Evolutionary conservation across 148 eudicot genomes (phyloP).

Genomic region (Vaccinium macrocarpon): DNA sequence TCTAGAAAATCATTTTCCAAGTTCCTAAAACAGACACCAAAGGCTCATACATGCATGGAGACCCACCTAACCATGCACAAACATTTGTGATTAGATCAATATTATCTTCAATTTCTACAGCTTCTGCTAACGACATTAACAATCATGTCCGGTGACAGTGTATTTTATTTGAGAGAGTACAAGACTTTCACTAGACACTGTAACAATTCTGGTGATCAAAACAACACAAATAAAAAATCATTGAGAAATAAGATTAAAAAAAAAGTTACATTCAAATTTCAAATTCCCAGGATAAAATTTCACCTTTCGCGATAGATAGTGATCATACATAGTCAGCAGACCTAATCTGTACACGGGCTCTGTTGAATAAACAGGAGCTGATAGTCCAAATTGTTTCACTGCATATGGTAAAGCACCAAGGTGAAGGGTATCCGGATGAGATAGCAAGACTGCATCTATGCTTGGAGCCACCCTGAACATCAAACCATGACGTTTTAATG

Average conservation of each 20-base stretch:
- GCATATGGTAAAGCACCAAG: constrained; percentile 95
- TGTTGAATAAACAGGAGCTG: constrained; percentile 81
- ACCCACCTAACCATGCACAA: not conserved
- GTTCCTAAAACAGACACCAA: not conserved
- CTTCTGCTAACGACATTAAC: not conserved
- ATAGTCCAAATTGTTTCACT: constrained; percentile 75
- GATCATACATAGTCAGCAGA: constrained; percentile 89
- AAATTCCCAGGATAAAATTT: constrained; percentile 16
- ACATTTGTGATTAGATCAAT: not conserved
- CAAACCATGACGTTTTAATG: not conserved
- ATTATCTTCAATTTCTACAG: not conserved
- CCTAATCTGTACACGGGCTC: constrained; percentile 94
- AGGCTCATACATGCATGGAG: not conserved
- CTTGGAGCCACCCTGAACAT: constrained; percentile 76
- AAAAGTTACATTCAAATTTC: not conserved
- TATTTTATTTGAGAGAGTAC: not conserved
- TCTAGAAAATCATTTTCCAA: not conserved
- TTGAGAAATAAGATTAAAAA: not conserved
- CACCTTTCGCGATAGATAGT: constrained; percentile 90
- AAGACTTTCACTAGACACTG: not conserved
- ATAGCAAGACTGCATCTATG: constrained; percentile 84
- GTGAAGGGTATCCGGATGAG: constrained; percentile 87
- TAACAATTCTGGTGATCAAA: constrained; percentile 1
- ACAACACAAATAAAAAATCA: not conserved
- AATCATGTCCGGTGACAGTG: not conserved